Base-by-base conservation (phyloP, 2,329 filamentous ascomycete species). In the Nemania sp. region DNA sequence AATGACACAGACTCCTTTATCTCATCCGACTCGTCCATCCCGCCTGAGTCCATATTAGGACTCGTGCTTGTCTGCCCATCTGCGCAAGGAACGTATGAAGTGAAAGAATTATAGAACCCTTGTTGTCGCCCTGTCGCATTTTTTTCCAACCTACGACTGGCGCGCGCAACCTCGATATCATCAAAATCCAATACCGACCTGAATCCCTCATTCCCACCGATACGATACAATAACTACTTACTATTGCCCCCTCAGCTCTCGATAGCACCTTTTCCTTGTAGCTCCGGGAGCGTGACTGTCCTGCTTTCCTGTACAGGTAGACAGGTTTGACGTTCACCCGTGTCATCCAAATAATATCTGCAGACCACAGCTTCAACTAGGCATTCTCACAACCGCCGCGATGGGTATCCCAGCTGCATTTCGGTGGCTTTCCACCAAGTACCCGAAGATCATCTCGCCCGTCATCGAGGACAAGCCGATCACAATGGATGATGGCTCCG, bases 331-430 rank as follows among this genome's bases (percentile, higher is more conserved):
- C 22, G 15, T 61, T 49, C 22, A 35, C 49, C 57, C 8, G 29
- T 49, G 43, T 60, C 54, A 38, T 62, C 57, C 26, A n/a, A n/a
- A n/a, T 67, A 64, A 55, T 54, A 41, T 45, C 47, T 43, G 26
- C 45, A 66, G 58, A 38, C 64, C 35, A 55, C 45, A 26, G 27
- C 53, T 51, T 38, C 22, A 22, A 26, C 18, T 47, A 55, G 45
- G 20, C 32, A 53, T 45, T 15, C 45, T 10, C n/a, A 26, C 35
- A 41, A 29, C 58, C 73, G 70, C 62, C 78, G 84, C 74, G 68
- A 97, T 97, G 94, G 94, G 94, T 91, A 94, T 97, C 77, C 94
- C 94, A 74, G 94, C 94, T 69, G 92, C 96, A 73, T 98, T 98
- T 81, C 88, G 94, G 88, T 99, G 94, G 94, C 90, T 98, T 68